Conservation (phyloP, 257 asterid species). For the Plantago major region DNA sequence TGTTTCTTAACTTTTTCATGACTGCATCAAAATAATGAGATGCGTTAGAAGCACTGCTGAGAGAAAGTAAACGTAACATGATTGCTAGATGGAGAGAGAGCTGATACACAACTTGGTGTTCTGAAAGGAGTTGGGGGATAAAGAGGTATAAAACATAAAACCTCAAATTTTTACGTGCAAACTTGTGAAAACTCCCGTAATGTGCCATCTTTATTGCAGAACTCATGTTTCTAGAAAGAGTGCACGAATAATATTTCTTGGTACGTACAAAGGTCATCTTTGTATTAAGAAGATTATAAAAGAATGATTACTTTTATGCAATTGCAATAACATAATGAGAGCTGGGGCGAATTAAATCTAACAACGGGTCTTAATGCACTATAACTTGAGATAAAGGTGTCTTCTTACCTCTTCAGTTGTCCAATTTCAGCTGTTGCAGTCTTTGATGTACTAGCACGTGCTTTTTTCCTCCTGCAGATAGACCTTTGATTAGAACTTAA, state of each 20-base stretch:
- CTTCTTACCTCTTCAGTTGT: conserved; percentile 42
- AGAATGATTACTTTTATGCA: no score
- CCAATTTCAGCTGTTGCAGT: conserved; percentile 33
- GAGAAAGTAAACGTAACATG: background rate
- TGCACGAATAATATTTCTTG: no score
- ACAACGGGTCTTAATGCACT: no score
- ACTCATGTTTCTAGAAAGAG: no score
- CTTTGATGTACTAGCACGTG: conserved; percentile 29
- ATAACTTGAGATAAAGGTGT: no score
- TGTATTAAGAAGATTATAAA: no score
- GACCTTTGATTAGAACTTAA: background rate
- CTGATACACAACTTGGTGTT: background rate
- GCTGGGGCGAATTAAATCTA: no score
- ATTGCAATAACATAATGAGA: no score
- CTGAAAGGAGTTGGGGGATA: background rate
- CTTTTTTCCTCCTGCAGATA: conserved; percentile 50
- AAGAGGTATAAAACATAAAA: background rate
- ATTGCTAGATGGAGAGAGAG: background rate
- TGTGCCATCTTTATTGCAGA: no score
- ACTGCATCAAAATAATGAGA: conserved; percentile 29
- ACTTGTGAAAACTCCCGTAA: no score
- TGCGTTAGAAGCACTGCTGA: conserved; percentile 6
- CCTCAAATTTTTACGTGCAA: no score
- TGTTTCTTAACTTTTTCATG: conserved; percentile 40
- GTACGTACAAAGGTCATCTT: no score